Percentiles rank a stretch among this genome's conserved stretches.
phyloP scores from a whole-genome alignment of 768 basidiomycete genomes.

The Boletus vinaceobasis region DNA sequence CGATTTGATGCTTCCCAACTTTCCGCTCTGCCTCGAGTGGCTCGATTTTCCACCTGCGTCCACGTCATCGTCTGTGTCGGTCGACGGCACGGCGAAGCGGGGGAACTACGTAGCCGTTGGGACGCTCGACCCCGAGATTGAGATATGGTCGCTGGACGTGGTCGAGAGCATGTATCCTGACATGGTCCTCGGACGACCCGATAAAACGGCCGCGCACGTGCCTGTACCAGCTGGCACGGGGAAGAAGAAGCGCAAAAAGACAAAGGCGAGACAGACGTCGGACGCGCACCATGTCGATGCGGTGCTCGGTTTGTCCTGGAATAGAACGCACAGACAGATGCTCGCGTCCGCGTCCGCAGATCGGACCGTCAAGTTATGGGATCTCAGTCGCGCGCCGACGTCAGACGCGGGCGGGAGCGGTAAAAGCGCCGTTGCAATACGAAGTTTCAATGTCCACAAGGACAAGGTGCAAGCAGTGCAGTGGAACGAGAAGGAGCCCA shows the following conservation, averaged over 20 bases:
- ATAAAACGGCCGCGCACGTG: constrained; percentile 75
- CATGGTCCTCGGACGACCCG: constrained; percentile 86
- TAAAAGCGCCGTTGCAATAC: constrained; percentile 55
- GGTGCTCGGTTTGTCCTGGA: constrained; percentile 93
- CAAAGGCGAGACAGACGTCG: constrained; percentile 58
- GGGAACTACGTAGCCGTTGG: constrained; percentile 97
- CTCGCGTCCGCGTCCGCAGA: constrained; percentile 93
- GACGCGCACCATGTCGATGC: constrained; percentile 87
- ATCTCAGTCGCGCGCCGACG: constrained; percentile 69
- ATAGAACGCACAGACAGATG: constrained; percentile 81
- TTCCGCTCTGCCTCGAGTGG: constrained; percentile 99
- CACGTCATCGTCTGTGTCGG: constrained; percentile 36
- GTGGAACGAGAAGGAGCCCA: constrained; percentile 89
- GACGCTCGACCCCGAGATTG: constrained; percentile 95
- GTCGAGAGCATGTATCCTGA: constrained; percentile 94
- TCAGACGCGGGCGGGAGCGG: constrained; percentile 44
- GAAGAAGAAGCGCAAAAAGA: constrained; percentile 94
- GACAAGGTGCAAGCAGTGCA: constrained; percentile 97
- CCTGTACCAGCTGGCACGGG: constrained; percentile 84
- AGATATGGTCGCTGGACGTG: constrained; percentile 95
- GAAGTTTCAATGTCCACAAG: constrained; percentile 81
- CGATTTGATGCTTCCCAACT: constrained; percentile 95
- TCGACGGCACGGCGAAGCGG: constrained; percentile 36
- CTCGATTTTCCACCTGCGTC: constrained; percentile 85
- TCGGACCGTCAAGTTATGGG: constrained; percentile 96